Evolutionary conservation across 768 basidiomycete genomes (phyloP).

Genomic region (Lentinula sp.): DNA sequence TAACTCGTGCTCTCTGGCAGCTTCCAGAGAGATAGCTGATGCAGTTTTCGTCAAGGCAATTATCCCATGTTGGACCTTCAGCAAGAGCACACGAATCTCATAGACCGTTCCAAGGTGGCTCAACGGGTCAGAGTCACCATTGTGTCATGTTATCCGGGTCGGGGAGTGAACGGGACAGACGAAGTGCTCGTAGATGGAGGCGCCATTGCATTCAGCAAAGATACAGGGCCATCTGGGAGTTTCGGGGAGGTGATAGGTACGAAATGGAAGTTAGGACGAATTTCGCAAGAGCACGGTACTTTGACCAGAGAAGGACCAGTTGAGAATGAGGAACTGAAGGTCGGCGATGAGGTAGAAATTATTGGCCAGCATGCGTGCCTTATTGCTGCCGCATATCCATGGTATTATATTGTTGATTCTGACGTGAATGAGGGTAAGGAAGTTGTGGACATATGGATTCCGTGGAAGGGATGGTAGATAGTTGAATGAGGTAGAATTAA

Average conservation of each 20-base stretch:
- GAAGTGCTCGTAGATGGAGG: slow-evolving; percentile 82
- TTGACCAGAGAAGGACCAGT: slow-evolving; percentile 32
- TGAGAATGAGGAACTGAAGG: slow-evolving; percentile 28
- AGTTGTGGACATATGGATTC: slow-evolving; percentile 80
- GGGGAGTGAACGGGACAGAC: slow-evolving; percentile 54
- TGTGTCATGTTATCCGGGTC: slow-evolving; percentile 72
- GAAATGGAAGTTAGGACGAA: slow-evolving; percentile 57
- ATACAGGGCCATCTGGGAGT: slow-evolving; percentile 65
- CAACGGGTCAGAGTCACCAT: slow-evolving; percentile 68
- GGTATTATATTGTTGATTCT: slow-evolving; percentile 81
- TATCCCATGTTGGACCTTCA: slow-evolving; percentile 84
- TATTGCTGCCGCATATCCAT: slow-evolving; percentile 72
- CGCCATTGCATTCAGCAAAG: slow-evolving; percentile 83
- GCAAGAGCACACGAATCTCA: slow-evolving; percentile 69
- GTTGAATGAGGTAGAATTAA: slow-evolving; percentile 29
- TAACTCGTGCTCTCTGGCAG: slow-evolving; percentile 17
- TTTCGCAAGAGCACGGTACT: slow-evolving; percentile 79
- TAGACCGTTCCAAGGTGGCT: slow-evolving; percentile 50
- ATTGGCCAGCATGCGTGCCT: slow-evolving; percentile 85
- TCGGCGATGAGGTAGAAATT: slow-evolving; percentile 65
- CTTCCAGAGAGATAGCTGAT: background rate
- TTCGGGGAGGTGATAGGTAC: slow-evolving; percentile 69
- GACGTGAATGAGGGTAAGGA: slow-evolving; percentile 39
- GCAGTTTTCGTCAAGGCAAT: slow-evolving; percentile 43
- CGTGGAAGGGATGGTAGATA: slow-evolving; percentile 92